Conservation (phyloP, 2,329 filamentous ascomycete species). For the Bipolaris sorokiniana region DNA sequence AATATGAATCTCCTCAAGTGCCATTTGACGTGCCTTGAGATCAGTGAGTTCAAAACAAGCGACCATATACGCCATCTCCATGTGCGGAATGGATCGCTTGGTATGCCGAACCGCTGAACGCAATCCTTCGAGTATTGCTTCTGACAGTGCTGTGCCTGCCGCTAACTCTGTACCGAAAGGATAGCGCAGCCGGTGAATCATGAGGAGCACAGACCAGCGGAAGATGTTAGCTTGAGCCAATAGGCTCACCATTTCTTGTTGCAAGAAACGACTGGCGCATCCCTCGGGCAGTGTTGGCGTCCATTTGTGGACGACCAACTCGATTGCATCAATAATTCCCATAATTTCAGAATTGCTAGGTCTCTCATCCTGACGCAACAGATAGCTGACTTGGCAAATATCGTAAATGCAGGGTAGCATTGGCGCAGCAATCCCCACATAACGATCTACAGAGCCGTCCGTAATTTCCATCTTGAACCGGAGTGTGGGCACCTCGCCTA, state of each 20-base stretch:
- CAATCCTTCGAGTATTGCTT: slow-evolving; percentile 8
- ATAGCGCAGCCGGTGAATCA: slow-evolving; percentile 12
- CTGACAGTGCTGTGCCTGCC: slow-evolving; percentile 3
- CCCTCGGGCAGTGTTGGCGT: slow-evolving; percentile 2
- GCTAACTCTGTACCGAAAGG: slow-evolving; percentile 7
- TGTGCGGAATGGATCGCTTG: slow-evolving; percentile 1
- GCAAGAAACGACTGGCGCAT: slow-evolving; percentile 3
- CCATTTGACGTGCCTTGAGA: slow-evolving; percentile 1
- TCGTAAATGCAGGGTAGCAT: slow-evolving; percentile 9
- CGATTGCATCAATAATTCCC: slow-evolving; percentile 2
- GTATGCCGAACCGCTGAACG: neutral
- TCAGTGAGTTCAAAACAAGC: slow-evolving; percentile 12
- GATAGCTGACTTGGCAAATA: slow-evolving; percentile 1
- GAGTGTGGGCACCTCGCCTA: slow-evolving; percentile 8
- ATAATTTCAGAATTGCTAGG: neutral
- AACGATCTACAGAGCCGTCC: slow-evolving; percentile 6
- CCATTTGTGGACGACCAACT: slow-evolving; percentile 5
- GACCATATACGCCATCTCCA: neutral
- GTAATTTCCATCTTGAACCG: neutral
- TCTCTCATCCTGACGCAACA: slow-evolving; percentile 4
- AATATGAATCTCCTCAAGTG: neutral
- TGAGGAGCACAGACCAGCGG: slow-evolving; percentile 7
- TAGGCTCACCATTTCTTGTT: slow-evolving; percentile 9
- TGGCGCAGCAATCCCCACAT: slow-evolving; percentile 9
- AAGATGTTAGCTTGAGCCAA: slow-evolving; percentile 9